These are phyloP conservation scores for Cystofilobasidium capitatum DNA, from an alignment of 768 basidiomycete genomes.

Conservation along the genomic window DNA sequence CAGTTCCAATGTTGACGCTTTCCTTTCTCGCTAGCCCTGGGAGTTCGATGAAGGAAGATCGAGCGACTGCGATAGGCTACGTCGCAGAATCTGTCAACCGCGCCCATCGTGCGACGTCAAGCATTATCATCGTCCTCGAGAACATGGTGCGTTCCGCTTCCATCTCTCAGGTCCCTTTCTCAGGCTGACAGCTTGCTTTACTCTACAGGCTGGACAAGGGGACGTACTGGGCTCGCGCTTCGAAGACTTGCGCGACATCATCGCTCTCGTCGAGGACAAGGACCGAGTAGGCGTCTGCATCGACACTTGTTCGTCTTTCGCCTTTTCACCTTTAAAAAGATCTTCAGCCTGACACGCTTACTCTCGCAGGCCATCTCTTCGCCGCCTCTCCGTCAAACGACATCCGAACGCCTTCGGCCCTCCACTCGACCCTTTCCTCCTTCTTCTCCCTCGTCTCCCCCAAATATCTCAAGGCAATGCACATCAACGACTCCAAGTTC, in stretches of 20 bases:
- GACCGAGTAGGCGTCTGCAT: slow-evolving; percentile 68
- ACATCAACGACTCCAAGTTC: slow-evolving; percentile 73
- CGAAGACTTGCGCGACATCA: slow-evolving; percentile 58
- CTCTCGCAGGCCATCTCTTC: slow-evolving; percentile 11
- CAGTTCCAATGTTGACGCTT: neutral
- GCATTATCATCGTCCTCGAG: slow-evolving; percentile 60
- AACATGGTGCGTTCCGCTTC: slow-evolving; percentile 55
- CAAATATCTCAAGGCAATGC: slow-evolving; percentile 67
- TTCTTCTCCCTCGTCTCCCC: slow-evolving; percentile 65
- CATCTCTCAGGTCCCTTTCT: neutral
- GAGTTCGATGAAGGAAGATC: slow-evolving; percentile 15
- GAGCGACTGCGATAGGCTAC: slow-evolving; percentile 41
- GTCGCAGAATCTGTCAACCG: slow-evolving; percentile 67
- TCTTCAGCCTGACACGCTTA: neutral
- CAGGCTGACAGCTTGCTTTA: neutral
- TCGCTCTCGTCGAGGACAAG: slow-evolving; percentile 61
- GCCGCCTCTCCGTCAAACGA: slow-evolving; percentile 41
- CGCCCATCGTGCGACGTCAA: slow-evolving; percentile 55
- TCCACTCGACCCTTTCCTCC: slow-evolving; percentile 45
- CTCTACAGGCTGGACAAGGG: slow-evolving; percentile 58
- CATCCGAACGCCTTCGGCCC: slow-evolving; percentile 47
- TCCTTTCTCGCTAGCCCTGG: neutral
- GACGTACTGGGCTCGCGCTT: slow-evolving; percentile 70
- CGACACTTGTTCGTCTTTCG: slow-evolving; percentile 58
- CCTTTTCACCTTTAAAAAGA: neutral